Evolutionary conservation across 2,329 filamentous ascomycete species (phyloP), one percentile per base, ranked within the genome.

Genomic region (Raffaelea deltoideospora): DNA sequence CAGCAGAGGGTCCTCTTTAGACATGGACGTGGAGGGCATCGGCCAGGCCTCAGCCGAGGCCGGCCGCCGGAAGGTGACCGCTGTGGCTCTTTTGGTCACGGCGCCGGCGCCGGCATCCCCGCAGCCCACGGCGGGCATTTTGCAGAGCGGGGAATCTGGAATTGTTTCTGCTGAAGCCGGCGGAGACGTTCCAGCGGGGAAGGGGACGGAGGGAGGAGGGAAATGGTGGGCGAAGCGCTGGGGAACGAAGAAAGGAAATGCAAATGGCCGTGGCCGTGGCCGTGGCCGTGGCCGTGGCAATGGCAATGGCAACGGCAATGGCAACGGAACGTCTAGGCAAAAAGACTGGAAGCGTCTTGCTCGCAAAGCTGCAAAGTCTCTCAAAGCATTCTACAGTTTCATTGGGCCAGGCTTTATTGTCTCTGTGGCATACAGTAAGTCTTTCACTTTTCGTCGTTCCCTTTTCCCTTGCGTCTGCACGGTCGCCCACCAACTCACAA

Each of bases 351-450:
- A n/a, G n/a, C n/a, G n/a, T n/a, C n/a, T n/a, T n/a, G n/a, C n/a
- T n/a, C n/a, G n/a, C n/a, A n/a, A n/a, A n/a, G n/a, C n/a, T n/a
- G n/a, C n/a, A n/a, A n/a, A n/a, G n/a, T n/a, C n/a, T n/a, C n/a
- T n/a, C n/a, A n/a, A n/a, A n/a, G n/a, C 42, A 14, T 76, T 81
- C 53, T 37, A 22, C 22, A 33, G 34, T 8, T 47, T 47, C 13
- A 55, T 81, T 34, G 77, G 77, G 0, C 76, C 77, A 10, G 77
- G 77, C 2, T 79, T 80, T 50, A 72, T 82, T 55, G 61, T 73
- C 26, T 60, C 68, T 5, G 69, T 73, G 24, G 68, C 69, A 3
- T 73, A 72, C 51, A 73, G 64, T 67, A 51, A 46, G 63, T 54
- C 35, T 20, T 37, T 24, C 29, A 15, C 22, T 13, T 34, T 13